Evolutionary conservation across 495 filamentous ascomycete genomes (phyloP).

Genomic region (Annulohypoxylon maeteangense): DNA sequence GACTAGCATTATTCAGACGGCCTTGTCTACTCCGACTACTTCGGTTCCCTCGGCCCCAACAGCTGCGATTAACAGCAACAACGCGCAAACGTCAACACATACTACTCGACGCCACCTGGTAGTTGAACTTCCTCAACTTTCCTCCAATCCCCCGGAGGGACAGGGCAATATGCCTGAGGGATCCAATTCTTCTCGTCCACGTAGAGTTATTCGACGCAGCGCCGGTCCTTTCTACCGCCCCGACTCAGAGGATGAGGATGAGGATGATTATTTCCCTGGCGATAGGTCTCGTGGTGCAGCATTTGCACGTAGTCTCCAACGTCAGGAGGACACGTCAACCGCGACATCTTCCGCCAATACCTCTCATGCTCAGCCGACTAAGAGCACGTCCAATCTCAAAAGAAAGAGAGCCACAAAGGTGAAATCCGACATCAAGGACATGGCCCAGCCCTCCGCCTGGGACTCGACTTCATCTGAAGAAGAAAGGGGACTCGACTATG

Average conservation of each 20-base stretch:
- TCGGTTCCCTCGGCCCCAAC: too few species aligned
- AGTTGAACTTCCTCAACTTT: slow-evolving; percentile 29
- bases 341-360: neutral
- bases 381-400: neutral
- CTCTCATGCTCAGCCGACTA: neutral
- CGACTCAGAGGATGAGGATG: slow-evolving; percentile 49
- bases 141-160: neutral
- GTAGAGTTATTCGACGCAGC: slow-evolving; percentile 18
- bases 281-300: slow-evolving; percentile 46
- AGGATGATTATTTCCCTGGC: slow-evolving; percentile 35
- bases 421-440: too few species aligned
- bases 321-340: slow-evolving; percentile 43
- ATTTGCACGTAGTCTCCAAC: slow-evolving; percentile 52
- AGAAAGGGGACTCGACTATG: too few species aligned
- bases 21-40: too few species aligned
- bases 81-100: slow-evolving; percentile 66
- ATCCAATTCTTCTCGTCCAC: neutral
- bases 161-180: too few species aligned
- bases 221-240: slow-evolving; percentile 8
- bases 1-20: too few species aligned
- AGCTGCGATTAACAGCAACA: too few species aligned
- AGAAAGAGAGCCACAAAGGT: too few species aligned
- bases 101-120: slow-evolving; percentile 14
- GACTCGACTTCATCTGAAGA: too few species aligned
- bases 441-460: too few species aligned